Base-by-base conservation (phyloP, 352 stramenopile species). In the Globisporangium rhizosaccharum region DNA sequence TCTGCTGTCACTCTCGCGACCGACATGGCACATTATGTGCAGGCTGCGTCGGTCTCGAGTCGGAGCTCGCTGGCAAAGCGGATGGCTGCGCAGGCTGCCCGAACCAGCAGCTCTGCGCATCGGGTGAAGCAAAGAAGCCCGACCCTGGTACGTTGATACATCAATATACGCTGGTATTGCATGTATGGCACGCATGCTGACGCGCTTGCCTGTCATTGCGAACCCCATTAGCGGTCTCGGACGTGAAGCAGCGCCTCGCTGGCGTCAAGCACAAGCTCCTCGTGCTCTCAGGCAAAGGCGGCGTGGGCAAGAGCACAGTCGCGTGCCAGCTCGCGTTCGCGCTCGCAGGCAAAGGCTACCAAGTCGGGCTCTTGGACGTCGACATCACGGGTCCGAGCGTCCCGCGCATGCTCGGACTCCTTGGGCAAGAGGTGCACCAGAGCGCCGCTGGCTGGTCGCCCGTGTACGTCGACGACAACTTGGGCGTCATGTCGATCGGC, bases 281-380 rank as follows among this genome's bases (percentile, higher is more conserved):
- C 50, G 97, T 99, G n/a, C 79, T 99, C 20, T 99, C 92, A 48
- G 98, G 98, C 48, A 99, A 99, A 76, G 98, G 98, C 26, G 98
- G 98, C 55, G 98, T 99, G 5, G 98, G 98, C 39, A 99, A 99
- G 81, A 98, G 87, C 47, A 99, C 97, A 0, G 82, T 99, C n/a
- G 92, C 96, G 15, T 98, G 94, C 53, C 97, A 99, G 72, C 71
- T 99, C 15, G 96, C 96, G 15, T 99, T 99, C 68, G 89, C 92
- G 0, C 76, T 99, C 15, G 95, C 96, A 0, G 72, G 80, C 11
- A 82, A 97, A 59, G 97, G 97, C 20, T 97, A 96, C 65, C 92
- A 97, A 56, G 88, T 97, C n/a, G 98, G 98, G 10, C 79, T 99
- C 20, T 70, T 99, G 33, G 98, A 99, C 72, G 91, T 99, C 17